Percentiles rank a stretch among this genome's conserved stretches.
Conservation (phyloP, 805 yeast species). For the Cyberlindnera misumaiensis region DNA sequence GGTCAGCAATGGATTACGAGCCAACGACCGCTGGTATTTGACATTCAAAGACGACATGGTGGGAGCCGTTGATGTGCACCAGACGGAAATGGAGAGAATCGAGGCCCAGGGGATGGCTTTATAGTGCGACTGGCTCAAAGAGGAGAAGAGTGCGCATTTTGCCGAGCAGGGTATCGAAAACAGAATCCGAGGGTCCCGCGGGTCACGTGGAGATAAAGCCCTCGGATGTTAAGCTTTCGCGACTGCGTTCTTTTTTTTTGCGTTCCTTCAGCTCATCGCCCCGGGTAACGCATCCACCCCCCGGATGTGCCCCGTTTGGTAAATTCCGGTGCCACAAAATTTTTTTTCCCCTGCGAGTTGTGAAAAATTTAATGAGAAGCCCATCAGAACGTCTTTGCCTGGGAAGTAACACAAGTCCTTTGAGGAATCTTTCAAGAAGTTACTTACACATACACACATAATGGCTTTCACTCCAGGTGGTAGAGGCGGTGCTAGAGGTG, state of each 20-base stretch:
- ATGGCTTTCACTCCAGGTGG: constrained; percentile 78
- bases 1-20: constrained; percentile 48
- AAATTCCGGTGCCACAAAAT: neutral
- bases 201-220: constrained; percentile 1
- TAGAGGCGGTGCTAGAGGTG: constrained; percentile 54
- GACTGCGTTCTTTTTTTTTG: neutral
- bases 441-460: constrained; percentile 17
- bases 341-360: neutral
- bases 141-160: constrained; percentile 1
- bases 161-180: neutral
- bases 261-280: constrained; percentile 10
- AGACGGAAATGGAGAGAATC: neutral
- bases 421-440: neutral
- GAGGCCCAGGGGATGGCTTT: neutral
- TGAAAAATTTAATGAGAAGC: neutral
- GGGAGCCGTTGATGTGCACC: neutral
- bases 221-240: neutral
- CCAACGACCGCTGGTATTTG: constrained; percentile 32
- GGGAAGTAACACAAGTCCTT: neutral
- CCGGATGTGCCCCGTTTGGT: neutral
- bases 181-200: neutral
- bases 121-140: too few species aligned
- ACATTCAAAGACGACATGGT: constrained; percentile 12
- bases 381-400: neutral
- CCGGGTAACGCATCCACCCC: constrained; percentile 8